Base-by-base conservation (phyloP, 371 early-diverging fungal species). In the Mortierella sp. region DNA sequence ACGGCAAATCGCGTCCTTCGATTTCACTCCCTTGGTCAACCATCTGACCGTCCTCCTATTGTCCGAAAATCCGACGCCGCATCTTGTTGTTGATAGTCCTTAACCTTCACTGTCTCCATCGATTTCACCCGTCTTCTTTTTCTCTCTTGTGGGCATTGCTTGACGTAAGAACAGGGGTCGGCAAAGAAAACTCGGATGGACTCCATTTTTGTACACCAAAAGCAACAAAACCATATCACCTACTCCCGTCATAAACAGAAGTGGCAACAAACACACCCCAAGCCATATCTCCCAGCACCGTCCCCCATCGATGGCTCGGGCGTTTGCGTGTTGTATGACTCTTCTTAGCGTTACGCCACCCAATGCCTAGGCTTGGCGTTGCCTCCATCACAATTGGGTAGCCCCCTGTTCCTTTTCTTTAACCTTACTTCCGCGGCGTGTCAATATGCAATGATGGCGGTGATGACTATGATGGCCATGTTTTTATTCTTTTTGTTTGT, bases 251-350 rank as follows among this genome's bases (percentile, higher is more conserved):
- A 29, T 16, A 14, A 14, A 56, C 56, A 27, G 27, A 41, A 41
- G 41, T 60, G 60, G 27, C 60, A 29, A 60, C 60, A 29, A 29
- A 60, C 12, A 29, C 10, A 27, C 60, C 21, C 10, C n/a, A n/a
- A n/a, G 11, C n/a, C 14, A 16, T 14, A 14, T 60, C 16, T 29
- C 29, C 60, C 11, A 44, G 46, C 46, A 12, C 12, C 58, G 12
- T 58, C 35, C 29, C 11, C 46, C 46, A 44, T 44, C 16, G 21
- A 21, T 18, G 51, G 21, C 38, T 63, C 63, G 63, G 35, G 63
- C 35, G 35, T 35, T 63, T 63, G 63, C 63, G 63, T 63, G 63
- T 32, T 8, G 63, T 63, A 63, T 63, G 63, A 63, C 63, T 63
- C 63, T 63, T 32, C 21, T 63, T 51, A 1, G 48, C 14, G 32